Evolutionary conservation across 805 yeast genomes (phyloP).

Genomic region (Grigorovia humatica): DNA sequence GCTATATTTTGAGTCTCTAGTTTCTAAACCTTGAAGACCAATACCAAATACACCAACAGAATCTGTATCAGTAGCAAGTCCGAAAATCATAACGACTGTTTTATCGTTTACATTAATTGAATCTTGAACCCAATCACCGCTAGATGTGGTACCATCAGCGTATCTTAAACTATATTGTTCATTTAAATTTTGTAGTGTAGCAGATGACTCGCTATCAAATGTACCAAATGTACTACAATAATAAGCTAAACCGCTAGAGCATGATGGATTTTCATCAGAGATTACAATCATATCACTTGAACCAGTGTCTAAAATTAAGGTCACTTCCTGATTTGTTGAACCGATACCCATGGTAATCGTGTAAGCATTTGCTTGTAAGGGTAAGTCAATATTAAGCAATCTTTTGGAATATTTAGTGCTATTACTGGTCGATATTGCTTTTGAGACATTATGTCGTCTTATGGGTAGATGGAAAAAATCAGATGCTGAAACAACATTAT

Average conservation of each 20-base stretch:
- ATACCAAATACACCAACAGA: conserved; percentile 58
- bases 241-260: conserved; percentile 30
- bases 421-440: neutral
- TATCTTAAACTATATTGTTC: conserved; percentile 38
- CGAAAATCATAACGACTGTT: conserved; percentile 45
- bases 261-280: conserved; percentile 27
- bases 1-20: conserved; percentile 41
- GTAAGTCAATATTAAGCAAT: neutral
- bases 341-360: conserved; percentile 30
- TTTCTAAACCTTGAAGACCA: conserved; percentile 49
- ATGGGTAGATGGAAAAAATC: neutral
- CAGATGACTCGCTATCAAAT: conserved; percentile 16
- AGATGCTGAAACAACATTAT: neutral
- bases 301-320: conserved; percentile 63
- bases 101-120: conserved; percentile 36
- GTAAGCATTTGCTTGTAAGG: neutral
- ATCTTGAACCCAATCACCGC: conserved; percentile 42
- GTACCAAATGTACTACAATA: conserved; percentile 22
- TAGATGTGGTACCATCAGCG: conserved; percentile 41
- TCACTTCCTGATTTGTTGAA: conserved; percentile 44
- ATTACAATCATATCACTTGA: conserved; percentile 56
- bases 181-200: conserved; percentile 17
- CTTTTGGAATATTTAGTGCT: neutral
- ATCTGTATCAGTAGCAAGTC: conserved; percentile 56
- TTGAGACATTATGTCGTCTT: neutral